Base-by-base conservation (phyloP, 129 eudicot genomes). In the Flaveria brownii region DNA sequence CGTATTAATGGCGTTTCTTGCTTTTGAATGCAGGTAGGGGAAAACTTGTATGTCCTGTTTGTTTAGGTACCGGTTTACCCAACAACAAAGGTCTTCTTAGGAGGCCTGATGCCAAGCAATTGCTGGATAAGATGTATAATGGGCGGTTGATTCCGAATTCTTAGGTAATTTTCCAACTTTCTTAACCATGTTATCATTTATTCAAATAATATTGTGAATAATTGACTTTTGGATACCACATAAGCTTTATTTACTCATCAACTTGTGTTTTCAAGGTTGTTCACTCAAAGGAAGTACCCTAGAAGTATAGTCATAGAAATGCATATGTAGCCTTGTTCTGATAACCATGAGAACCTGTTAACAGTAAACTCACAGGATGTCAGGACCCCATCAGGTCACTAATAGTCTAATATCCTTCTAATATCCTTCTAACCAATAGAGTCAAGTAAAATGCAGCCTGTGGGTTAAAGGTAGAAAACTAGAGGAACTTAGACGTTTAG, bases 41-140 rank as follows among this genome's bases (percentile, higher is more conserved):
- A 20, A 94, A 88, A 71, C 91, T 94, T 25, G 97, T 94, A 16
- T 94, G 99, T 75, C 99, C 99, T 4, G 91, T 94, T 57, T 94
- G 97, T 79, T 70, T 91, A 49, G 98, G 97, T 73, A 94, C 98
- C 23, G 97, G 98, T 79, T 67, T 91, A 78, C 99, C 99, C 6
- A 94, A 94, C 84, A 91, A 94, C 84, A 94, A 94, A 87, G 99
- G 99, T 73, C 97, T 94, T 71, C 93, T 94, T 16, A 83, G 99
- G 80, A 81, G 99, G 87, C 97, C 94, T 20, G 99, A 82, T 71
- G 97, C 96, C 42, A 73, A 73, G 10, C 77, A 91, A 59, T 80
- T 91, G 87, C 97, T 91, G 26, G 93, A 89, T 67, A 94, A 94
- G 86, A 94, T 94, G 97, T 89, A 91, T 65, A 94, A 94, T 46